Conservation (phyloP, 2,329 filamentous ascomycete genomes). For the Aschersonia sp. region DNA sequence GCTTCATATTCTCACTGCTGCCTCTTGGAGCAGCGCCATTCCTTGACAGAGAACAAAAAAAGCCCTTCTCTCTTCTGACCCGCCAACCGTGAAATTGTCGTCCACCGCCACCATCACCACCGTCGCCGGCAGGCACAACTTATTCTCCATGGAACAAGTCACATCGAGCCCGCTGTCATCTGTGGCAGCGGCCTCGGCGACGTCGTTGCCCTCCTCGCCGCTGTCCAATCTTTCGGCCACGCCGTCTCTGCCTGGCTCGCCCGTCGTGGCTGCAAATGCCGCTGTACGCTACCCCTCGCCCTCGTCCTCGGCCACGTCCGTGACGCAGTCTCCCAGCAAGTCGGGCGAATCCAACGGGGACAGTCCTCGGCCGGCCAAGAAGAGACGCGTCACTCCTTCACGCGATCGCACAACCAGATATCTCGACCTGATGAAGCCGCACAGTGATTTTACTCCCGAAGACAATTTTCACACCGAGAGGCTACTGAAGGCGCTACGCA, state of each 20-base stretch:
- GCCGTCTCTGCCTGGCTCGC: constrained; percentile 34
- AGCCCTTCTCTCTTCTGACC: not conserved
- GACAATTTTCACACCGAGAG: constrained; percentile 46
- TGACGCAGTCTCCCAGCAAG: constrained; percentile 36
- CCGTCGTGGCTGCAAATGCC: constrained; percentile 20
- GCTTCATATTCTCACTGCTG: not conserved
- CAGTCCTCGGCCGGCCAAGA: constrained; percentile 58
- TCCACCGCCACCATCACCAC: not conserved
- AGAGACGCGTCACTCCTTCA: constrained; percentile 48
- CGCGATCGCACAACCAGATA: constrained; percentile 65
- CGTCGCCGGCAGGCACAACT: not conserved
- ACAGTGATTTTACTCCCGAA: constrained; percentile 30
- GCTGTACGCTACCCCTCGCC: constrained; percentile 38
- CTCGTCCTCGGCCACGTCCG: constrained; percentile 29
- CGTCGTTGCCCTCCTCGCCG: constrained; percentile 33
- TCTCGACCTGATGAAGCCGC: constrained; percentile 50
- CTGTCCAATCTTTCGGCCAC: constrained; percentile 39
- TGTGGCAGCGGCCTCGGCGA: constrained; percentile 15
- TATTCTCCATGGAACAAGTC: not conserved
- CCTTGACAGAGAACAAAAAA: not conserved
- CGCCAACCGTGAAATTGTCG: not conserved
- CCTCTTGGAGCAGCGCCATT: not conserved
- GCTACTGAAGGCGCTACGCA: constrained; percentile 60
- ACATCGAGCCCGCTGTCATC: constrained; percentile 9
- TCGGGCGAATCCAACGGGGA: constrained; percentile 29